Evolutionary conservation across 2,329 filamentous ascomycete genomes (phyloP).

Genomic region (Arthrobotrys pseudoclavata): DNA sequence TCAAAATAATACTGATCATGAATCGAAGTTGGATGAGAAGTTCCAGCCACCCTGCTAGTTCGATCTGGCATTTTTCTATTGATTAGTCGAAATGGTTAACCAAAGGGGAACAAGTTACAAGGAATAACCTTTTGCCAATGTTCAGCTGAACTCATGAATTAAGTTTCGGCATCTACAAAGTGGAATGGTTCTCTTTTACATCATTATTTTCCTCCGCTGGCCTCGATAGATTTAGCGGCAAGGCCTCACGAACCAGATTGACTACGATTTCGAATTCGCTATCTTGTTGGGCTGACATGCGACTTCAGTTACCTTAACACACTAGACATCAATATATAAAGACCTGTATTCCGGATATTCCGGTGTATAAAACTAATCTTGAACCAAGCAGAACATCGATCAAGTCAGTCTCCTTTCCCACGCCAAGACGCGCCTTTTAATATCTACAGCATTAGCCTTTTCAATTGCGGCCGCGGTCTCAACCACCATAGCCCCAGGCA

Average conservation of each 20-base stretch:
- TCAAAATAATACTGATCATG: slow-evolving; percentile 5
- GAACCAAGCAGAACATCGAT: not conserved
- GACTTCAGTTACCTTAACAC: not conserved
- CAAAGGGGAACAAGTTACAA: not conserved
- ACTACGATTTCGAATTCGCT: no score
- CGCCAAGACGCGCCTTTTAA: slow-evolving; percentile 8
- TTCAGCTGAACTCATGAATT: not conserved
- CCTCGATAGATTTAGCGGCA: not conserved
- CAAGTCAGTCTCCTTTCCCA: not conserved
- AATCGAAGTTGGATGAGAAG: not conserved
- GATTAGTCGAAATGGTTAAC: not conserved
- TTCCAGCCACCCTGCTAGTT: not conserved
- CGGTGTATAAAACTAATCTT: not conserved
- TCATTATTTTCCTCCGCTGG: not conserved
- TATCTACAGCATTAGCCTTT: not conserved
- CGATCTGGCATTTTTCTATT: not conserved
- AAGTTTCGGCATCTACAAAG: not conserved
- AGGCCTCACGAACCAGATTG: not conserved
- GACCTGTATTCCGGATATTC: not conserved
- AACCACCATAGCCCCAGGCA: slow-evolving; percentile 3
- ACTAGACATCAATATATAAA: not conserved
- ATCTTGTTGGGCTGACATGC: no score
- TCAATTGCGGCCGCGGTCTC: not conserved
- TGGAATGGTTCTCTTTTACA: not conserved
- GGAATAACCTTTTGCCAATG: not conserved